Evolutionary conservation across 495 filamentous ascomycete species (phyloP), one percentile per base, ranked within the genome.

Genomic region (Hyaloscypha finlandica): DNA sequence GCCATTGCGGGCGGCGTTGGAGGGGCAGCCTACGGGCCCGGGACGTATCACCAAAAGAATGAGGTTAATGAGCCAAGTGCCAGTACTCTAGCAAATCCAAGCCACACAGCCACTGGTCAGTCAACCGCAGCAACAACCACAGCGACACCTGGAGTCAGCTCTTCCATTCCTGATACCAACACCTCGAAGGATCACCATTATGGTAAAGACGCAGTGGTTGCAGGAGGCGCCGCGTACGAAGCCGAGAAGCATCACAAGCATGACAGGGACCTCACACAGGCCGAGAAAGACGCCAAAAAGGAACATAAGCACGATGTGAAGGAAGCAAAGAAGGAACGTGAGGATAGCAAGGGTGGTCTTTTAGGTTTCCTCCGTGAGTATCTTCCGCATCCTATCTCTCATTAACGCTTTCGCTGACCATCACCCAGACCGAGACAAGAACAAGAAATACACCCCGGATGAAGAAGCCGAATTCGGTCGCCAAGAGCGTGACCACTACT

Each of bases 401-500:
- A 20, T 51, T 4, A 31, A 31, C 0, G 9, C 16, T 29, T 12
- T 39, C 61, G 60, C 65, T 63, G 11, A 39, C 31, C 33, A 9
- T 42, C 2, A 33, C 20, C 8, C 20, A 69, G 61, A 68, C 53
- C 66, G 62, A 12, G 66, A 68, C 59, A 71, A 68, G 48, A 68
- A 60, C 48, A 68, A 68, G 51, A 71, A 68, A 20, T 69, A 68
- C 30, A 63, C 66, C 22, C 56, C 63, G 29, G 67, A 72, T 29
- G 65, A 72, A 60, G 70, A 69, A 32, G 66, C 64, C 52, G 70
- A 72, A 30, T 71, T 66, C 20, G 62, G 61, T 19, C 66, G 66
- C 39, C 70, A 71, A 66, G 70, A 68, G 52, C 45, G 59, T 4
- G 66, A 68, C 16, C 66, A 68, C 29, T 30, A 68, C 37, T 11